Base-by-base conservation (phyloP, 805 yeast species). In the Starmera pachycereana region DNA sequence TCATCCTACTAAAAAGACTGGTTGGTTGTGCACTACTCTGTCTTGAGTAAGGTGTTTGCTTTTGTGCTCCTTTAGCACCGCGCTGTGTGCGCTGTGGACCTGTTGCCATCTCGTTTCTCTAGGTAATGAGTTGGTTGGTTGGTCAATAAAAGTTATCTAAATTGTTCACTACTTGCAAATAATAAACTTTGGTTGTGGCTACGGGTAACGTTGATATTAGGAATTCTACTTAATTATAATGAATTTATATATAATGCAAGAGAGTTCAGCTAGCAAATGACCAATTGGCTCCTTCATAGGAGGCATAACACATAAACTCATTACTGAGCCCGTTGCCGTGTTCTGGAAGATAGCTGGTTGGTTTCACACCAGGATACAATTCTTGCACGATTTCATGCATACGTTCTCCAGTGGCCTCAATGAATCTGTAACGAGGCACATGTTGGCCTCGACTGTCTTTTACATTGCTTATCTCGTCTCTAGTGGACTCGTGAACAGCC, bases 391-490 rank as follows among this genome's bases (percentile, higher is more conserved):
- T 59, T 3, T 71, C 71, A 18, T 68, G 66, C 89, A 89, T 88
- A 57, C 95, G 71, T 62, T 88, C 96, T 31, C 96, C 96, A 2
- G 97, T 88, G 47, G 90, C 82, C 4, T 83, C 72, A n/a, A 86
- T 70, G 30, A 83, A 53, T 48, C 74, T 72, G 48, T 69, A 71
- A 42, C 64, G 62, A 22, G 27, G 9, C 27, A 22, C 27, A 2
- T 22, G 27, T 22, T 22, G 27, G 27, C 27, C 27, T 22, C 27
- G 27, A 5, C 27, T 22, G 27, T 22, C 27, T 11, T 47, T 37
- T 28, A 49, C 65, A 1, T 80, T 80, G 8, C 43, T 16, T 11
- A 47, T 50, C 0, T 78, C 70, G 42, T 56, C 62, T 3, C 51
- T 37, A 1, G 57, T 53, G 35, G 54, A 60, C 35, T 76, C 73